These are phyloP conservation scores for Penicillium freii DNA, from an alignment of 2,329 filamentous ascomycete species.

Conservation along the genomic window DNA sequence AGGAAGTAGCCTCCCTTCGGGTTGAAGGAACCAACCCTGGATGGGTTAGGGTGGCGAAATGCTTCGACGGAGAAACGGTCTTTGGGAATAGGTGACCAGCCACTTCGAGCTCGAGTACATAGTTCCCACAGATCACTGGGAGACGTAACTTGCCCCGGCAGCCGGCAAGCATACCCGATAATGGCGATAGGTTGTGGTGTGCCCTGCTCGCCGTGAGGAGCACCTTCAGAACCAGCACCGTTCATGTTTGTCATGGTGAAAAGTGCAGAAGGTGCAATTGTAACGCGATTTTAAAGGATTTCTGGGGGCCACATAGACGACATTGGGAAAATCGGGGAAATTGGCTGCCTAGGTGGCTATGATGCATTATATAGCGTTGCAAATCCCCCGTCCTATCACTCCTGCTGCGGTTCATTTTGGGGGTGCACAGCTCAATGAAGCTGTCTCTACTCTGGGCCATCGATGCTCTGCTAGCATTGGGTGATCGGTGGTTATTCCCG, in stretches of 20 bases:
- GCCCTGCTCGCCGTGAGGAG: conserved; percentile 2
- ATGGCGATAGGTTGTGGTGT: conserved; percentile 23
- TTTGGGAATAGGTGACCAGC: conserved; percentile 23
- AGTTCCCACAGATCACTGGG: conserved; percentile 27
- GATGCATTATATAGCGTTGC: conserved; percentile 3
- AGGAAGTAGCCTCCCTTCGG: conserved; percentile 28
- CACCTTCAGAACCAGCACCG: conserved; percentile 8
- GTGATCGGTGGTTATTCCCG: conserved; percentile 10
- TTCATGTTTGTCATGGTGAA: conserved; percentile 10
- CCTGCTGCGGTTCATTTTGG: not conserved
- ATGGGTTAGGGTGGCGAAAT: conserved; percentile 25
- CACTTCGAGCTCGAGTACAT: conserved; percentile 23
- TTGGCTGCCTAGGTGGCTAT: not conserved
- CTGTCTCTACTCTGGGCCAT: not conserved
- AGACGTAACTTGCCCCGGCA: conserved; percentile 24
- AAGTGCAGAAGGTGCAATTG: not conserved
- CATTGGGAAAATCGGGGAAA: not conserved
- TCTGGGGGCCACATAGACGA: not conserved
- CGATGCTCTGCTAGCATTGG: conserved; percentile 4
- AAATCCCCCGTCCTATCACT: not conserved
- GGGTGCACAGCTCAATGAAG: not conserved
- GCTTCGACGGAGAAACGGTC: conserved; percentile 22
- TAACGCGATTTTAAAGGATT: not conserved
- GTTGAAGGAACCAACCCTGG: conserved; percentile 23
- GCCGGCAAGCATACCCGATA: conserved; percentile 28